Percentiles rank a stretch among this genome's conserved stretches.
phyloP scores from a whole-genome alignment of 2,329 filamentous ascomycete species.

The Ceratocystis variospora region DNA sequence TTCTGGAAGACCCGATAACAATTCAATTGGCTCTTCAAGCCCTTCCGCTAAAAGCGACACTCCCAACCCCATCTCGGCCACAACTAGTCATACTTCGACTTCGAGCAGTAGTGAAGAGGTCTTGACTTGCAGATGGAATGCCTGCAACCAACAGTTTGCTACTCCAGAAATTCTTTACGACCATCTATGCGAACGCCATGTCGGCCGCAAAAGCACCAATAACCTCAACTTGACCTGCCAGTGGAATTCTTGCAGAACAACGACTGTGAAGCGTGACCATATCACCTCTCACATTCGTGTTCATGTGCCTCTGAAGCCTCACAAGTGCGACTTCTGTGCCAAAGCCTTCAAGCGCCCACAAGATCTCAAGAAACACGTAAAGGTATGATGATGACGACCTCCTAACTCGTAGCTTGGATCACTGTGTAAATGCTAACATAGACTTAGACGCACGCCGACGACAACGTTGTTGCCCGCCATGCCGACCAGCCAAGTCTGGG shows the following conservation, averaged over 20 bases:
- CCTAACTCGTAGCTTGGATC: background rate
- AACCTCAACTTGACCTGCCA: constrained; percentile 95
- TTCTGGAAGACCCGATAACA: constrained; percentile 17
- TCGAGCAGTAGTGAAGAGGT: constrained; percentile 36
- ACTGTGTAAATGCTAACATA: background rate
- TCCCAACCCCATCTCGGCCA: constrained; percentile 37
- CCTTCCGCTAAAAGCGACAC: constrained; percentile 40
- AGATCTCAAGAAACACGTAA: constrained; percentile 98
- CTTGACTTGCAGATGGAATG: constrained; percentile 47
- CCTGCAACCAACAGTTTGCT: constrained; percentile 45
- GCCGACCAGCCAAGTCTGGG: constrained; percentile 35
- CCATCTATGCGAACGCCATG: constrained; percentile 95
- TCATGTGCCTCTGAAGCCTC: constrained; percentile 95
- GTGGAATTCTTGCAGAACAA: constrained; percentile 92
- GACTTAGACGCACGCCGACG: constrained; percentile 72
- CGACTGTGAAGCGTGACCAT: constrained; percentile 95
- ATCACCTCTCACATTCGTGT: constrained; percentile 98
- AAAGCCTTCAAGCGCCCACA: constrained; percentile 99
- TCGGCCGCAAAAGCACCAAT: constrained; percentile 97
- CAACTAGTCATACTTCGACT: constrained; percentile 31
- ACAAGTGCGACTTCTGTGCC: constrained; percentile 97
- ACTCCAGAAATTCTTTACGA: constrained; percentile 57
- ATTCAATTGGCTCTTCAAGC: constrained; percentile 23
- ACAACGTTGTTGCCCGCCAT: constrained; percentile 56
- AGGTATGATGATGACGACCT: constrained; percentile 36